These are phyloP conservation scores for Raphanus sativus DNA, from an alignment of 345 rosid genomes.

Conservation along the genomic window DNA sequence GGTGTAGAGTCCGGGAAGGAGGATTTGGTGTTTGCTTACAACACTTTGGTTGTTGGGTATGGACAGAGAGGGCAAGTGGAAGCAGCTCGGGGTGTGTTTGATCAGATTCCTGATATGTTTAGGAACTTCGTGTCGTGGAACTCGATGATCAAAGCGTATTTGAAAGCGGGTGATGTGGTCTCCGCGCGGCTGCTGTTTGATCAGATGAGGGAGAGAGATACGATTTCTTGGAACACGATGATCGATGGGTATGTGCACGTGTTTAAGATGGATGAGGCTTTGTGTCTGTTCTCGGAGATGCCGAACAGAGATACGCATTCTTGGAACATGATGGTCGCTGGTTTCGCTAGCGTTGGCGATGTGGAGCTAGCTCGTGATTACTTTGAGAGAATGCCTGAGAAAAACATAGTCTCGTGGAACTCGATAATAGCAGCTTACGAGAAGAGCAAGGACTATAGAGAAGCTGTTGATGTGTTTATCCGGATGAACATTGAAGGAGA, in stretches of 20 bases:
- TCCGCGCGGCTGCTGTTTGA: constrained; percentile 64
- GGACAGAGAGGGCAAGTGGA: constrained; percentile 57
- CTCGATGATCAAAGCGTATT: constrained; percentile 70
- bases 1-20: constrained; percentile 29
- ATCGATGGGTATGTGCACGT: constrained; percentile 59
- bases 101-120: constrained; percentile 44
- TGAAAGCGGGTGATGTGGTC: constrained; percentile 54
- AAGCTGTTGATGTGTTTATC: constrained; percentile 55
- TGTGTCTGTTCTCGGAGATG: constrained; percentile 51
- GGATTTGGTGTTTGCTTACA: constrained; percentile 58
- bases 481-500: constrained; percentile 57
- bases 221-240: constrained; percentile 78
- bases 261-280: constrained; percentile 58
- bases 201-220: constrained; percentile 57
- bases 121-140: constrained; percentile 77
- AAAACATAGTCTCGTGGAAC: constrained; percentile 67
- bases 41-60: constrained; percentile 77
- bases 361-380: constrained; percentile 46
- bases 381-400: constrained; percentile 59
- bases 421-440: constrained; percentile 66
- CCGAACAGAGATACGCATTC: constrained; percentile 53
- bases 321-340: constrained; percentile 68
- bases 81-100: constrained; percentile 61
- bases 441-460: constrained; percentile 49
- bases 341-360: constrained; percentile 51